These are phyloP conservation scores for Rehmannia glutinosa DNA, from an alignment of 257 asterid species.

Conservation along the genomic window DNA sequence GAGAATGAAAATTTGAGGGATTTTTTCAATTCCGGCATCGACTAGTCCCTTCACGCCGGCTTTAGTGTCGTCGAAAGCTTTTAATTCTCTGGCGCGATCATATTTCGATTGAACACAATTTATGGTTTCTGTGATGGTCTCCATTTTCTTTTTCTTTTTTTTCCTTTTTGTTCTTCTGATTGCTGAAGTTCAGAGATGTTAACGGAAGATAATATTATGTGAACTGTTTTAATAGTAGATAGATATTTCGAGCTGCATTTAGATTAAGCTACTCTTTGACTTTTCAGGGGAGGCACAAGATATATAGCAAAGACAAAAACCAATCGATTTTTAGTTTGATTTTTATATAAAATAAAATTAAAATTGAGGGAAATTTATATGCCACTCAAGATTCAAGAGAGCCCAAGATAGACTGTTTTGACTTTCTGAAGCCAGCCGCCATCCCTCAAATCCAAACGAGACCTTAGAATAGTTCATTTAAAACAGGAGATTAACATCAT, in stretches of 20 bases:
- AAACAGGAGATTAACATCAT: too few species aligned
- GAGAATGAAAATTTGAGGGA: constrained; percentile 44
- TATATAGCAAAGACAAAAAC: neutral
- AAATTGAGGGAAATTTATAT: too few species aligned
- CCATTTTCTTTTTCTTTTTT: constrained; percentile 8
- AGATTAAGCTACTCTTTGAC: constrained; percentile 4
- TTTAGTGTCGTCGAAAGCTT: constrained; percentile 56
- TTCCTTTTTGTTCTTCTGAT: neutral
- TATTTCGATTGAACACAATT: neutral
- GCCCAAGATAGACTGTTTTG: too few species aligned
- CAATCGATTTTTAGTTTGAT: too few species aligned
- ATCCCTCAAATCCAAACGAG: too few species aligned
- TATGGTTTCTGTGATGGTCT: neutral
- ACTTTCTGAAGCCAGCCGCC: too few species aligned
- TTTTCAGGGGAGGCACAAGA: neutral
- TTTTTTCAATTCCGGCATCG: constrained; percentile 35
- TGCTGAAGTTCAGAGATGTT: neutral
- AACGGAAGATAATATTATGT: too few species aligned
- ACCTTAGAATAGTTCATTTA: too few species aligned
- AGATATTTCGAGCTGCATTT: constrained; percentile 9
- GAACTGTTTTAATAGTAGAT: neutral
- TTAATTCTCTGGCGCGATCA: constrained; percentile 39
- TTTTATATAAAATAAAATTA: too few species aligned
- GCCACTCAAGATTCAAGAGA: too few species aligned
- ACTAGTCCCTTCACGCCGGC: constrained; percentile 68